Conservation (phyloP, 148 eudicot species). For the Camellia lanceoleosa region DNA sequence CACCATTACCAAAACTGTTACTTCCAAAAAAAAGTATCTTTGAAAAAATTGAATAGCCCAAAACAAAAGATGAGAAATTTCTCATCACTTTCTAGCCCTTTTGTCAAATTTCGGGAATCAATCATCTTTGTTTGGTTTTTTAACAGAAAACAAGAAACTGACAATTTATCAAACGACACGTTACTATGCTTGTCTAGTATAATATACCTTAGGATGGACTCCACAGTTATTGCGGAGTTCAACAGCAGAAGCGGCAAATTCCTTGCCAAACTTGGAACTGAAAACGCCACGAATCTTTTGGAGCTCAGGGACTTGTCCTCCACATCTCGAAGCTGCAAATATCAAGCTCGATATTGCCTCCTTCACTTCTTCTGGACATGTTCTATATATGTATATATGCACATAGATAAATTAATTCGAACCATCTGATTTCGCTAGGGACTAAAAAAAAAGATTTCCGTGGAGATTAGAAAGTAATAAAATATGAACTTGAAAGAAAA, state of each 20-base stretch:
- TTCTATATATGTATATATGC: constrained; percentile 23
- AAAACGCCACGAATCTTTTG: constrained; percentile 39
- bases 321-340: constrained; percentile 49
- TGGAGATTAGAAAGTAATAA: no score
- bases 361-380: constrained; percentile 44
- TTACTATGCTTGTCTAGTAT: no score
- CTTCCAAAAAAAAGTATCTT: no score
- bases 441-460: no score
- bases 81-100: neutral
- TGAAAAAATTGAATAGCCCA: no score
- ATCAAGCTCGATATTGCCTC: constrained; percentile 55
- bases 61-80: neutral
- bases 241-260: constrained; percentile 33
- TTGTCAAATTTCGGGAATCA: no score
- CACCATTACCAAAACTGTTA: neutral
- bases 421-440: no score
- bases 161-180: no score
- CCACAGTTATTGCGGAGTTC: constrained; percentile 36
- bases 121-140: no score
- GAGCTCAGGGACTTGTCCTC: constrained; percentile 58
- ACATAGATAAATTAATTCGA: no score
- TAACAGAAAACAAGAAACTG: no score
- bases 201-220: constrained; percentile 43
- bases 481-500: neutral
- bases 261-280: constrained; percentile 38